Conservation (phyloP, 495 filamentous ascomycete species). For the Hypoxylon lienhwacheense region DNA sequence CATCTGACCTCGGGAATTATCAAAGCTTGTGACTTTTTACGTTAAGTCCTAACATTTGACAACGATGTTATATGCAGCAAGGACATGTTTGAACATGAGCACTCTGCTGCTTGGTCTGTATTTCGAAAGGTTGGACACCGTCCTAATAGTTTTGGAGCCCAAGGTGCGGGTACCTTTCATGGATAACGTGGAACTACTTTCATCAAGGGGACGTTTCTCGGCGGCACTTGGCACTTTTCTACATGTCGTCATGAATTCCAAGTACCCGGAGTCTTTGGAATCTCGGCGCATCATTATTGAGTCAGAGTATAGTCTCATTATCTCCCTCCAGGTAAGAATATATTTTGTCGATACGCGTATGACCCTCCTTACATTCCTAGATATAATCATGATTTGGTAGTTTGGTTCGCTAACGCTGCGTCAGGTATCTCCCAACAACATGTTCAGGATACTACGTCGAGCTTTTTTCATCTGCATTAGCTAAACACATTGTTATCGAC, state of each 20-base stretch:
- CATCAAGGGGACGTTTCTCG: no score
- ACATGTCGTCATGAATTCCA: slow-evolving; percentile 12
- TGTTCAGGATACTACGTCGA: slow-evolving; percentile 16
- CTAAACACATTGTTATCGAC: no score
- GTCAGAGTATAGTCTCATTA: background rate
- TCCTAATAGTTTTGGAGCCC: background rate
- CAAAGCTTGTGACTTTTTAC: background rate
- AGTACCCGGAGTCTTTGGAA: slow-evolving; percentile 4
- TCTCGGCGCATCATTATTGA: slow-evolving; percentile 4
- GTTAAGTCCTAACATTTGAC: no score
- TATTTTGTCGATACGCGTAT: slow-evolving; percentile 4
- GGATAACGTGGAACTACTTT: background rate
- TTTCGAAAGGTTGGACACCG: background rate
- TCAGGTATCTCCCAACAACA: slow-evolving; percentile 28
- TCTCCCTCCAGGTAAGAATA: background rate
- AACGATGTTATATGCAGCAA: no score
- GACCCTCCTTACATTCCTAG: slow-evolving; percentile 1
- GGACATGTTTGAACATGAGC: no score
- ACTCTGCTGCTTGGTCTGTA: background rate
- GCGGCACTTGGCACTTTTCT: slow-evolving; percentile 20
- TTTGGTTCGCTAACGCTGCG: slow-evolving; percentile 4
- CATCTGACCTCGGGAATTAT: background rate
- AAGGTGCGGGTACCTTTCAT: background rate
- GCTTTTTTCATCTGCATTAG: slow-evolving; percentile 5
- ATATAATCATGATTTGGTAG: slow-evolving; percentile 20